phyloP scores from a whole-genome alignment of 2,329 filamentous ascomycete genomes.

The Alternaria dauci region DNA sequence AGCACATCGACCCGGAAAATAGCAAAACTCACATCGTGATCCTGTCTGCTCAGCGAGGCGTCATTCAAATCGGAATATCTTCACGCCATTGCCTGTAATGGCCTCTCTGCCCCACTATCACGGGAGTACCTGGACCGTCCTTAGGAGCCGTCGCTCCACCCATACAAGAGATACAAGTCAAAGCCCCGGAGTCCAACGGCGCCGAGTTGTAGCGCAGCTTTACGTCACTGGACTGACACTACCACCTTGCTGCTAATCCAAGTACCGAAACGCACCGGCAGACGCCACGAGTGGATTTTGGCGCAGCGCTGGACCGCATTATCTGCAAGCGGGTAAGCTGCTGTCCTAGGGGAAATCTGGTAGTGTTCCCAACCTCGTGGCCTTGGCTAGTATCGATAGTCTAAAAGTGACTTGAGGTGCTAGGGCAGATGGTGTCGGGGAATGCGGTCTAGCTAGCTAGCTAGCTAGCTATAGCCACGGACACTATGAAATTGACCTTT shows the following conservation, averaged over 20 bases:
- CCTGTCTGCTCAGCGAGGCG: not conserved
- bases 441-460: not conserved
- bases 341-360: not conserved
- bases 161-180: not conserved
- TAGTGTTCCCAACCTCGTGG: not conserved
- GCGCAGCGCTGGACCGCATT: not conserved
- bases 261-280: constrained; percentile 8
- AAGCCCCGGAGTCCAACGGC: not conserved
- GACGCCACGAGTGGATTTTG: not conserved
- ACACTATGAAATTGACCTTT: not conserved
- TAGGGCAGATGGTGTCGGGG: not conserved
- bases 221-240: not conserved
- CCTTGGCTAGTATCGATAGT: not conserved
- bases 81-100: not conserved
- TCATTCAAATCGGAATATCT: not conserved
- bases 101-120: not conserved
- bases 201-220: not conserved
- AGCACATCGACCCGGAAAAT: not conserved
- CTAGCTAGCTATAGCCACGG: not conserved
- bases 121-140: not conserved
- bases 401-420: not conserved
- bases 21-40: not conserved
- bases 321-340: not conserved
- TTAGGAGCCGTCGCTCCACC: not conserved
- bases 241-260: not conserved